Evolutionary conservation across 495 filamentous ascomycete species (phyloP).

Genomic region (Podospora pseudocomata): DNA sequence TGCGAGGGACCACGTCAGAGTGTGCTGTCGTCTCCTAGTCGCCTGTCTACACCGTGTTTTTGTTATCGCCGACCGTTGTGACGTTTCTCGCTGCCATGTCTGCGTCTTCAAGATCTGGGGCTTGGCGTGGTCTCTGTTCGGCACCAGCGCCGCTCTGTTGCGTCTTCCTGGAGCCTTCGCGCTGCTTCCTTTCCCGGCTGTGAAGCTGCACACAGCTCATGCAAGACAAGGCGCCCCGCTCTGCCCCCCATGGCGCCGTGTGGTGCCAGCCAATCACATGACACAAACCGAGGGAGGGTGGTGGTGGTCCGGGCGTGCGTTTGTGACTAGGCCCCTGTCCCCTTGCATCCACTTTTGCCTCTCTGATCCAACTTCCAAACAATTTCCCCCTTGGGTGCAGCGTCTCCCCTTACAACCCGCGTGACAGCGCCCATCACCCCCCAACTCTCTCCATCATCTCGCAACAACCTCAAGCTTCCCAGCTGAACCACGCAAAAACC

Average conservation of each 20-base stretch:
- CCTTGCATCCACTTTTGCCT: conserved; percentile 35
- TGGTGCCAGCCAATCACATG: conserved; percentile 21
- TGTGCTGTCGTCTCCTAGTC: neutral
- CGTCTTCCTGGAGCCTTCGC: conserved; percentile 9
- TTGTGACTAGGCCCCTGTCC: conserved; percentile 23
- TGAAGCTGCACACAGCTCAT: conserved; percentile 6
- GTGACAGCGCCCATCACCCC: conserved; percentile 31
- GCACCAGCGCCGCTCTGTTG: conserved; percentile 9
- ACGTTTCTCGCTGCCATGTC: neutral
- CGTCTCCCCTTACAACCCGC: conserved; percentile 34
- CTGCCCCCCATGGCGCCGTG: neutral
- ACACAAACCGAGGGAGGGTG: conserved; percentile 6
- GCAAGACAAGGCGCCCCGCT: conserved; percentile 20
- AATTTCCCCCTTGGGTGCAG: conserved; percentile 27
- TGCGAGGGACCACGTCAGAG: neutral
- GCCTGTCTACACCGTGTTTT: neutral
- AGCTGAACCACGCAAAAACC: conserved; percentile 22
- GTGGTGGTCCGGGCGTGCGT: conserved; percentile 21
- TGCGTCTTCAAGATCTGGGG: neutral
- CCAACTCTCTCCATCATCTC: conserved; percentile 24
- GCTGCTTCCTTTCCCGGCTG: conserved; percentile 17
- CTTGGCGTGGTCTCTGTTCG: conserved; percentile 6
- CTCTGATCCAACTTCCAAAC: conserved; percentile 27
- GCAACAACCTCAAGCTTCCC: conserved; percentile 29
- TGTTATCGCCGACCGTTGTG: neutral